phyloP scores from a whole-genome alignment of 164 flowering plant species.

The Santalum album region DNA sequence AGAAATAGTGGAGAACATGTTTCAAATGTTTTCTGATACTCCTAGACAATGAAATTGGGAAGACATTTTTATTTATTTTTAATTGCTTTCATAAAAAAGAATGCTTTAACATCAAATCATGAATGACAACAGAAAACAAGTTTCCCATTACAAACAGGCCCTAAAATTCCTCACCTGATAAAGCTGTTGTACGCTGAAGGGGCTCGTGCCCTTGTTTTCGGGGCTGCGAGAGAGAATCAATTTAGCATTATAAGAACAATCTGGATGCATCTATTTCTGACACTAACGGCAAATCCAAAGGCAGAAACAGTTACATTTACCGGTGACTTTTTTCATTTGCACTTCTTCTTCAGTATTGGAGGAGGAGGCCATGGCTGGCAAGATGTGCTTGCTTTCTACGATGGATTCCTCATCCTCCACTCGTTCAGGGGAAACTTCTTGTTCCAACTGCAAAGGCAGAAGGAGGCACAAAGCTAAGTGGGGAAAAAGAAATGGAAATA shows the following conservation, averaged over 20 bases:
- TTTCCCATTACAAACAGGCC: neutral
- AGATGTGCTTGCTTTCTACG: conserved; percentile 15
- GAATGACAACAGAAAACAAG: too few species aligned
- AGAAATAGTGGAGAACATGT: too few species aligned
- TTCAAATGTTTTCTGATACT: too few species aligned
- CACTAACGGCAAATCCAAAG: neutral
- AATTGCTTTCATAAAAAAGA: too few species aligned
- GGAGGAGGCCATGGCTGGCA: conserved; percentile 22
- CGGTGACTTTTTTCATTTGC: conserved; percentile 24
- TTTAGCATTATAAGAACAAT: neutral
- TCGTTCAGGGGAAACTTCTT: conserved; percentile 25
- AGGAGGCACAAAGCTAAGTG: neutral
- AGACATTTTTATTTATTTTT: too few species aligned
- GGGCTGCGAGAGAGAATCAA: conserved; percentile 36
- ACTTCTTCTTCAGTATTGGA: conserved; percentile 46
- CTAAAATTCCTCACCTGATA: conserved; percentile 48
- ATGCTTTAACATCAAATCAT: too few species aligned
- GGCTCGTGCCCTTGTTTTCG: conserved; percentile 80
- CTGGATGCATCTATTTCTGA: neutral
- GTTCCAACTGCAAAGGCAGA: conserved; percentile 18
- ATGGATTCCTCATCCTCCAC: conserved; percentile 15
- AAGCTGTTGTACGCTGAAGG: conserved; percentile 85
- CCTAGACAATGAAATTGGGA: too few species aligned
- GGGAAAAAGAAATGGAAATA: neutral
- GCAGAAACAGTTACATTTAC: conserved; percentile 40